Base-by-base conservation (phyloP, 2,329 filamentous ascomycete genomes). In the Paraconiothyrium brasiliense region DNA sequence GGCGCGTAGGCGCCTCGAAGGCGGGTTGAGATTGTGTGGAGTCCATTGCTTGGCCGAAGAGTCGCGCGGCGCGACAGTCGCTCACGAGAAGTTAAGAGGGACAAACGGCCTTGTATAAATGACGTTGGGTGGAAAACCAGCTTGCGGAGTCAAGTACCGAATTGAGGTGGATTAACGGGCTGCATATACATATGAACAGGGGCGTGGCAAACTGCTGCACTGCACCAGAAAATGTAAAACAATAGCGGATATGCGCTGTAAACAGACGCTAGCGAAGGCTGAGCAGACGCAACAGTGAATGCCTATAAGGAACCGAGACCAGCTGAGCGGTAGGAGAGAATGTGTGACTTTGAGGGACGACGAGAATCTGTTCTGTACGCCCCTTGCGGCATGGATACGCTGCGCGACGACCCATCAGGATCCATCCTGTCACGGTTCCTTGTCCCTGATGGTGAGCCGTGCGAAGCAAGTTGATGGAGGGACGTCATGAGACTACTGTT, bases 401-500 rank as follows among this genome's bases (percentile, higher is more conserved):
- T 32, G 35, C 43, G 16, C 24, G 24, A 47, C 24, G 52, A 11
- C 34, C 37, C 27, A n/a, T 35, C 41, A 27, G 41, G 43, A 46
- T 37, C 41, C 54, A 43, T 51, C 22, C 35, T 51, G 43, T 54
- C 14, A 32, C 44, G 24, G 49, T 34, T 37, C 61, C 61, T 57
- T 57, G 68, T 57, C 27, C 52, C 52, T 55, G 39, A 10, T 22
- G 44, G 52, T 58, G 59, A 46, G 39, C 60, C 60, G 61, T 49
- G 52, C 56, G 54, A 48, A 51, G 57, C 61, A 47, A n/a, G 47
- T 46, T 32, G 52, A 44, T 41, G 47, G 48, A 13, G 48, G 61
- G 58, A 75, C 74, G 74, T 76, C 74, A 77, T 74, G 69, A 69
- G 71, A 59, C 50, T 47, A 58, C 72, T 70, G 20, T 57, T 65